phyloP scores from a whole-genome alignment of 768 basidiomycete species.

The Lactarius sp. region DNA sequence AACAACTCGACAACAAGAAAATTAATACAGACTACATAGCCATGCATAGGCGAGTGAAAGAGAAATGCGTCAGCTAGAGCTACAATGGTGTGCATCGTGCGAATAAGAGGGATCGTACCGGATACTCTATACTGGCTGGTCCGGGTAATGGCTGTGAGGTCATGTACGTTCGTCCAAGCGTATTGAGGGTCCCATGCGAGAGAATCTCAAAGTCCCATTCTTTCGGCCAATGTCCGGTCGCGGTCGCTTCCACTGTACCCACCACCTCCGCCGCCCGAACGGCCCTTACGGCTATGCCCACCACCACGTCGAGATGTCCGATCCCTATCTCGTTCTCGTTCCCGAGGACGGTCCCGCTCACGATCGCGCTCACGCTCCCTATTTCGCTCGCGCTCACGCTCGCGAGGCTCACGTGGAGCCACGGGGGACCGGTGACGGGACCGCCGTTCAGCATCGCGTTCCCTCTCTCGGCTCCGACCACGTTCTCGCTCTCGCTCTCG shows the following conservation, averaged over 20 bases:
- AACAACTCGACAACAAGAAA: slow-evolving; percentile 27
- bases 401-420: slow-evolving; percentile 21
- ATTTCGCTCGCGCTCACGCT: slow-evolving; percentile 23
- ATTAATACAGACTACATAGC: slow-evolving; percentile 35
- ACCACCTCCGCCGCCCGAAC: slow-evolving; percentile 32
- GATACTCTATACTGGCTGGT: slow-evolving; percentile 34
- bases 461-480: slow-evolving; percentile 34
- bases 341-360: slow-evolving; percentile 22
- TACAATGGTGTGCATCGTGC: slow-evolving; percentile 27
- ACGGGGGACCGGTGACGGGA: slow-evolving; percentile 13
- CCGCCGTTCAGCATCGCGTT: slow-evolving; percentile 26
- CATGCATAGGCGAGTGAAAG: slow-evolving; percentile 22
- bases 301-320: slow-evolving; percentile 23
- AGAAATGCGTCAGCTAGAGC: slow-evolving; percentile 32
- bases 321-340: slow-evolving; percentile 24
- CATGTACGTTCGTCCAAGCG: slow-evolving; percentile 26
- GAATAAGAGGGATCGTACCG: slow-evolving; percentile 31
- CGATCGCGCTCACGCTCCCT: slow-evolving; percentile 29
- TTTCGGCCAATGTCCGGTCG: slow-evolving; percentile 82
- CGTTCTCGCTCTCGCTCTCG: slow-evolving; percentile 35
- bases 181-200: slow-evolving; percentile 17
- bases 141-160: slow-evolving; percentile 17
- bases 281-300: slow-evolving; percentile 29
- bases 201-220: slow-evolving; percentile 63
- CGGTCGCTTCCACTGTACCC: slow-evolving; percentile 37